These are phyloP conservation scores for Proliferodiscus dingleyae DNA, from an alignment of 2,329 filamentous ascomycete genomes.

Conservation along the genomic window DNA sequence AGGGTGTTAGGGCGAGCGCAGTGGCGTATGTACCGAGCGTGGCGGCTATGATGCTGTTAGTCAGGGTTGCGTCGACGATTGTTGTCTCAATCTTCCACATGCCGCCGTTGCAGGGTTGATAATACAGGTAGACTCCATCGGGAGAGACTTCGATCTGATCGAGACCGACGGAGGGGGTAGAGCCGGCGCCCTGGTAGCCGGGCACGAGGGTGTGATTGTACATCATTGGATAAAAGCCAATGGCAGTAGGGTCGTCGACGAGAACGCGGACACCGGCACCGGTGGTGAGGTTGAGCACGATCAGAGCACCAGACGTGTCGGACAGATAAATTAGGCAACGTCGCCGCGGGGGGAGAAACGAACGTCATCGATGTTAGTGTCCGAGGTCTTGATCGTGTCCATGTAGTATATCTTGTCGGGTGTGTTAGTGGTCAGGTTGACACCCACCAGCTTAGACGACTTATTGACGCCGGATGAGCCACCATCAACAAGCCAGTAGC, in stretches of 20 bases:
- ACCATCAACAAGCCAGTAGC: too few species aligned
- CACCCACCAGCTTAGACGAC: constrained; percentile 30
- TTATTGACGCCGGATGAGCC: constrained; percentile 11
- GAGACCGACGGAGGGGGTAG: constrained; percentile 26
- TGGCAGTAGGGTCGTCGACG: constrained; percentile 24
- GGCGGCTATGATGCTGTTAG: constrained; percentile 30
- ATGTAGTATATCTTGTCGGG: constrained; percentile 32
- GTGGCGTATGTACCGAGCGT: constrained; percentile 25
- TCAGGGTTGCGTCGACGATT: constrained; percentile 31
- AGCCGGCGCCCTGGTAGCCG: constrained; percentile 16
- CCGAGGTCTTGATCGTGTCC: constrained; percentile 29
- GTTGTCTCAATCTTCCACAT: constrained; percentile 33
- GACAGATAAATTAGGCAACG: constrained; percentile 66
- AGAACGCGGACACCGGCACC: constrained; percentile 28
- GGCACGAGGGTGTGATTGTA: constrained; percentile 29
- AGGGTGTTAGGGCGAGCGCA: constrained; percentile 18
- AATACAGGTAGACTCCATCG: constrained; percentile 34
- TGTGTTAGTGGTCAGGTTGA: constrained; percentile 19
- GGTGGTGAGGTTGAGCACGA: constrained; percentile 28
- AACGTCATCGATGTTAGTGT: constrained; percentile 34
- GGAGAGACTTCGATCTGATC: constrained; percentile 38
- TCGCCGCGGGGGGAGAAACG: constrained; percentile 42
- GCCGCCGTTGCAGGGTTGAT: constrained; percentile 34
- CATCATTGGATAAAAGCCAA: constrained; percentile 28
- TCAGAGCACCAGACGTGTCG: constrained; percentile 58